Conservation (phyloP, 371 early-diverging fungal genomes). For the Coemansia sp. region DNA sequence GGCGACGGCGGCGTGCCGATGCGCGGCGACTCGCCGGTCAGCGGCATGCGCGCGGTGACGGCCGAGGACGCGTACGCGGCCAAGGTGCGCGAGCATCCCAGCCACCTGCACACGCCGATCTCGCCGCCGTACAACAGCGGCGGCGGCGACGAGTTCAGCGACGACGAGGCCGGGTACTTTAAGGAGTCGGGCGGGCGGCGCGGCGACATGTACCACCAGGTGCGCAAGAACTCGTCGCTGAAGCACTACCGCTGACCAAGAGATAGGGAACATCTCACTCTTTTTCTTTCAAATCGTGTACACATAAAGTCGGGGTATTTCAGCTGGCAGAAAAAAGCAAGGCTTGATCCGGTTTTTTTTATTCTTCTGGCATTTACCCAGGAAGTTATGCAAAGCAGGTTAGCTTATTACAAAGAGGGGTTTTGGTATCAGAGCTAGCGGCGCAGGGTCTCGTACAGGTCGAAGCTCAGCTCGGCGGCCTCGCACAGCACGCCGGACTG, state of each 20-base stretch:
- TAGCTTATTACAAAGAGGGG: background rate
- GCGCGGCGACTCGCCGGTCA: constrained; percentile 16
- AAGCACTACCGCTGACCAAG: constrained; percentile 32
- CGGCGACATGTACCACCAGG: constrained; percentile 21
- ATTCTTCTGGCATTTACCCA: no score
- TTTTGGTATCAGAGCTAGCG: constrained; percentile 8
- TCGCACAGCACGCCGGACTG: constrained; percentile 42
- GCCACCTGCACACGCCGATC: constrained; percentile 18
- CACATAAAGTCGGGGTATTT: no score
- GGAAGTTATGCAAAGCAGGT: background rate
- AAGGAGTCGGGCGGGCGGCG: constrained; percentile 12
- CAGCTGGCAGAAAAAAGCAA: no score
- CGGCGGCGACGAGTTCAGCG: constrained; percentile 2
- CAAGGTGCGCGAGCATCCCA: constrained; percentile 21
- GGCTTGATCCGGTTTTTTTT: background rate
- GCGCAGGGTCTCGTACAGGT: constrained; percentile 46
- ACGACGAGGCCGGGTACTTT: constrained; percentile 42
- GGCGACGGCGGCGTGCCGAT: background rate
- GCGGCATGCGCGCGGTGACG: constrained; percentile 2
- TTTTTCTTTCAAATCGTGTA: no score
- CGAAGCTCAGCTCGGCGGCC: constrained; percentile 49
- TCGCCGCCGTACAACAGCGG: constrained; percentile 19
- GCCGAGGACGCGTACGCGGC: constrained; percentile 10
- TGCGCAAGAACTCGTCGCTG: constrained; percentile 40
- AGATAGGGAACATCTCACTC: background rate